Evolutionary conservation across 73 alveolate genomes (phyloP), one percentile per base, ranked within the genome.

Genomic region (Tetrahymena borealis): DNA sequence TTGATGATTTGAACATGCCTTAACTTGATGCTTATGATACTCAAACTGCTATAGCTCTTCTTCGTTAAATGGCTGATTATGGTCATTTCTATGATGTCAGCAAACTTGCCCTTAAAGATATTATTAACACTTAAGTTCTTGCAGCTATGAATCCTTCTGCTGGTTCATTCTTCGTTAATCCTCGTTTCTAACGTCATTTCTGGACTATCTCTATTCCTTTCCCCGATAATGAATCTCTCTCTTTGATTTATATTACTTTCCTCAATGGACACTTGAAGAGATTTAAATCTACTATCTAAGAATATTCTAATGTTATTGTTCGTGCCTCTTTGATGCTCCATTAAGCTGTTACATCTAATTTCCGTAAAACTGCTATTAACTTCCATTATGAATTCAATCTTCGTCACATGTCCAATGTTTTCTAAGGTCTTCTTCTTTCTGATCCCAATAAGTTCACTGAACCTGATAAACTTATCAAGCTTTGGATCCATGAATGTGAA

Each of bases 111-210:
- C 97, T 98, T 91, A 99, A 99, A 97, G 99, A 99, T 95, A 99
- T 99, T 95, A 98, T 98, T 94, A 99, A 99, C 98, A 98, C 99
- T 77, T 99, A 98, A 96, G 97, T 97, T 92, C 96, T 97, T 13
- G 99, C 99, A 38, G 98, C 99, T 94, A 99, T 99, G 99, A 99
- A 99, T 94, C 99, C 99, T 40, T 97, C 99, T 3, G 99, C 99
- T 60, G 99, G 99, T 93, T 97, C 99, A 92, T 99, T 99, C 98
- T 97, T 95, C 40, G 99, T 99, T 78, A 99, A 99, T 95, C 99
- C 99, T 78, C 96, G 99, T 39, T 97, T 97, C 93, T 99, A 99
- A 96, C 97, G 99, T 91, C 99, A 99, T 90, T 99, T 99, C 99
- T 98, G 99, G 99, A 96, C 97, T 93, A 97, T 98, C 78, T 97